phyloP scores from a whole-genome alignment of 2,329 filamentous ascomycete species.

The Lasiodiplodia citricola region DNA sequence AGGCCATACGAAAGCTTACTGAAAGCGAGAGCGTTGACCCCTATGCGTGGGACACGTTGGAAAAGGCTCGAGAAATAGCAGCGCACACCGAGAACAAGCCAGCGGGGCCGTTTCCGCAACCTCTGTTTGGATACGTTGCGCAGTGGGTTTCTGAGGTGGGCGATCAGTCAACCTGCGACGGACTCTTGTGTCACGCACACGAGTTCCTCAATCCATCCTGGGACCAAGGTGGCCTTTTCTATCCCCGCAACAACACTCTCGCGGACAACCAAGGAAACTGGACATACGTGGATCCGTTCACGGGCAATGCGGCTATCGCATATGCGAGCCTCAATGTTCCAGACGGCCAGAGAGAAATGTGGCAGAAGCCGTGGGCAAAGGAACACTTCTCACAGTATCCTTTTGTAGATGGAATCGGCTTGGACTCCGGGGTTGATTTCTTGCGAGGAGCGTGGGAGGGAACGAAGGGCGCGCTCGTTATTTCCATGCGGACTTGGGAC shows the following conservation, averaged over 20 bases:
- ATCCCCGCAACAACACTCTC: conserved; percentile 35
- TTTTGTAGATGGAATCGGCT: conserved; percentile 33
- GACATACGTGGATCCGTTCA: conserved; percentile 42
- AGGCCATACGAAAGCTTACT: too few species aligned
- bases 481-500: conserved; percentile 33
- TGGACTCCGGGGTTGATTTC: conserved; percentile 34
- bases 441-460: conserved; percentile 33
- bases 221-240: conserved; percentile 45
- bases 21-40: too few species aligned
- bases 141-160: conserved; percentile 46
- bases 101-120: background rate
- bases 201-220: conserved; percentile 36
- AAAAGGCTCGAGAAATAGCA: background rate
- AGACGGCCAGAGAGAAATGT: conserved; percentile 46
- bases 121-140: conserved; percentile 37
- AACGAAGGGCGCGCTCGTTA: conserved; percentile 26
- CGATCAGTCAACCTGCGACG: conserved; percentile 30
- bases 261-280: conserved; percentile 34
- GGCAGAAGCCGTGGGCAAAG: conserved; percentile 39
- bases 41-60: background rate
- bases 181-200: conserved; percentile 38
- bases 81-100: too few species aligned
- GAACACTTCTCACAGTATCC: conserved; percentile 32
- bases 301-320: conserved; percentile 44
- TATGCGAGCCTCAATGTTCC: conserved; percentile 46